Base-by-base conservation (phyloP, 345 rosid species). In the Brassica cretica region DNA sequence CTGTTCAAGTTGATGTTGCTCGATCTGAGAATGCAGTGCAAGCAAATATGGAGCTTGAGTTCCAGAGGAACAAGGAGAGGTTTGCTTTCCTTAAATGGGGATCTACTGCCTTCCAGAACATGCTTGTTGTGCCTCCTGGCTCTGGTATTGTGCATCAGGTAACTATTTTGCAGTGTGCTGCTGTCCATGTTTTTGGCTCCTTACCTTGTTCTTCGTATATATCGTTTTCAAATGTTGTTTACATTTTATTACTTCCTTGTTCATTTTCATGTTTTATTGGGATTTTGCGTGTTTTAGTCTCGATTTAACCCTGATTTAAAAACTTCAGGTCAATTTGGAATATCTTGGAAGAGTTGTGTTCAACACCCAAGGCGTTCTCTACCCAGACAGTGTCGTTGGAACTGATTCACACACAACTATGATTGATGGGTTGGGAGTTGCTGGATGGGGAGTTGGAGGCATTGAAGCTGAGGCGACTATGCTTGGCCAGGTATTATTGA, bases 361-460 rank as follows among this genome's bases (percentile, higher is more conserved):
- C 89, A 90, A 89, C 83, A 85, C 83, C 49, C 59, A 88, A 61
- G 97, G 97, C 33, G 18, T 93, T 65, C 92, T 93, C 73, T 91
- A 91, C 79, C 97, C 93, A 49, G 98, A 93, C 81, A 91, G 98
- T 51, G 98, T 93, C 33, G 98, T 93, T 30, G 98, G 98, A 68
- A 93, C 98, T 12, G 97, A 93, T 82, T 93, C 97, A 2, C 98
- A 93, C 78, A 93, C 97, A 63, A 93, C 98, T 21, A 93, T 91
- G 97, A 93, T 93, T n/a, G 96, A 93, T 79, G 97, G 98, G 46
- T 75, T 93, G 75, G 98, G 98, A 66, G 97, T 93, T 81, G 98
- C 98, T 84, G 98, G 97, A 44, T 93, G 97, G 98, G 98, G 98
- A 85, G 97, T 93, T 78, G 96, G 98, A 64, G 97, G 97, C 44